Percentiles rank a stretch among this genome's conserved stretches.
These are phyloP conservation scores for Aspergillus coremiiformis DNA, from an alignment of 495 filamentous ascomycete species.

Conservation along the genomic window DNA sequence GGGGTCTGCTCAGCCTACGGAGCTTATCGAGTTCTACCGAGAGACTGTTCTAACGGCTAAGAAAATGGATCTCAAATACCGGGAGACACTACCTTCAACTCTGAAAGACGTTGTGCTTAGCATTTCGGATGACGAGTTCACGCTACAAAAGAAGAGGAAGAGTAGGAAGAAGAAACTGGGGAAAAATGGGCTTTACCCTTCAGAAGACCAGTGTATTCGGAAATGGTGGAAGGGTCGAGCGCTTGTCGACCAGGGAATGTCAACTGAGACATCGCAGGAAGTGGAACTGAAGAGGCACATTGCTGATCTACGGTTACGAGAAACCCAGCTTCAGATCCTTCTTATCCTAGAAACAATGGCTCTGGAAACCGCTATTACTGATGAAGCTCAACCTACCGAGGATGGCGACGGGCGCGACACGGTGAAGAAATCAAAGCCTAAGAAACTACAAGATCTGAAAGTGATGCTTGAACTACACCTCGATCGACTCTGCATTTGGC, in stretches of 20 bases:
- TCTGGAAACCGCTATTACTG: conserved; percentile 44
- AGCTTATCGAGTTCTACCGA: conserved; percentile 62
- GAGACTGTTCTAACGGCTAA: conserved; percentile 63
- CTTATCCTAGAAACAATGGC: conserved; percentile 82
- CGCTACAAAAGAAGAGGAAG: conserved; percentile 50
- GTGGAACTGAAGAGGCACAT: conserved; percentile 51
- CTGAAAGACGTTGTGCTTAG: conserved; percentile 56
- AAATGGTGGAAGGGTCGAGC: conserved; percentile 68
- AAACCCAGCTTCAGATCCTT: conserved; percentile 88
- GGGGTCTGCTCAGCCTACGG: conserved; percentile 23
- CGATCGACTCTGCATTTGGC: conserved; percentile 94
- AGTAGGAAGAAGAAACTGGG: conserved; percentile 63
- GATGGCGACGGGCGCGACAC: conserved; percentile 21
- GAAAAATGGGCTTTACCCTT: conserved; percentile 68
- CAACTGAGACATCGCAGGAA: conserved; percentile 39
- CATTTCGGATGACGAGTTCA: conserved; percentile 53
- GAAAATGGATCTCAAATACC: conserved; percentile 82
- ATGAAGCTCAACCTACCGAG: conserved; percentile 24
- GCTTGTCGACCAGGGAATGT: conserved; percentile 26
- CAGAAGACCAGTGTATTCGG: conserved; percentile 66
- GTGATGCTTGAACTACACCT: conserved; percentile 75
- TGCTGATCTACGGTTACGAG: conserved; percentile 59
- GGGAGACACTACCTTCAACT: conserved; percentile 62
- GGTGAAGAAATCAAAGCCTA: conserved; percentile 29
- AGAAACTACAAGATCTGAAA: conserved; percentile 50